phyloP scores from a whole-genome alignment of 2,329 filamentous ascomycete genomes.

The Dryadomyces quercus-mongolicae region DNA sequence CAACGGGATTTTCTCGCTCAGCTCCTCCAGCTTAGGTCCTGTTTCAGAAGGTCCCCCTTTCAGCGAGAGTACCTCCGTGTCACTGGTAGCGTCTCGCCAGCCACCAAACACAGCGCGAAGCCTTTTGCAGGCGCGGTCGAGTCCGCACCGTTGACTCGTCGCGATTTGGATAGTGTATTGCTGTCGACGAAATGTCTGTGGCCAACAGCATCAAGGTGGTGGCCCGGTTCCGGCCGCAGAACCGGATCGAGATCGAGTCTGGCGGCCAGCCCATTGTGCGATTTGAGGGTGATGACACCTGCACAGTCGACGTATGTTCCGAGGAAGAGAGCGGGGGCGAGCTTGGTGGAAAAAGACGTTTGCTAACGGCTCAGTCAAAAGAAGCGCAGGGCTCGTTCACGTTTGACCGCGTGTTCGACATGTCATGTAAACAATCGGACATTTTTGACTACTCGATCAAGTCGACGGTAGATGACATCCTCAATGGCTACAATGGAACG shows the following conservation, averaged over 20 bases:
- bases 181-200: slow-evolving; percentile 34
- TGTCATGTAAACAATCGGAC: slow-evolving; percentile 78
- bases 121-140: background rate
- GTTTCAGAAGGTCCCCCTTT: too few species aligned
- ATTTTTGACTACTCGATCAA: slow-evolving; percentile 98
- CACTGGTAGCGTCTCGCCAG: background rate
- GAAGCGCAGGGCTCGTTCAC: slow-evolving; percentile 82
- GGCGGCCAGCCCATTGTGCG: slow-evolving; percentile 85
- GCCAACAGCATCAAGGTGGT: slow-evolving; percentile 74
- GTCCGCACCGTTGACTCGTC: background rate
- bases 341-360: background rate
- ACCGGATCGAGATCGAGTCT: slow-evolving; percentile 81
- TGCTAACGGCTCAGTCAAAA: slow-evolving; percentile 48
- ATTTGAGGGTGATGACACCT: slow-evolving; percentile 84
- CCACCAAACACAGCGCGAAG: background rate
- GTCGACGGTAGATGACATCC: slow-evolving; percentile 90
- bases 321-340: background rate
- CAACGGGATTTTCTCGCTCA: background rate
- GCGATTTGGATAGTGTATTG: background rate
- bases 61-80: too few species aligned
- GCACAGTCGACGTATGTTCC: slow-evolving; percentile 64
- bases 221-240: slow-evolving; percentile 94
- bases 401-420: slow-evolving; percentile 95
- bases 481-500: slow-evolving; percentile 98
- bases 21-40: background rate